Evolutionary conservation across 768 basidiomycete species (phyloP).

Genomic region (Wakefieldia striispora): DNA sequence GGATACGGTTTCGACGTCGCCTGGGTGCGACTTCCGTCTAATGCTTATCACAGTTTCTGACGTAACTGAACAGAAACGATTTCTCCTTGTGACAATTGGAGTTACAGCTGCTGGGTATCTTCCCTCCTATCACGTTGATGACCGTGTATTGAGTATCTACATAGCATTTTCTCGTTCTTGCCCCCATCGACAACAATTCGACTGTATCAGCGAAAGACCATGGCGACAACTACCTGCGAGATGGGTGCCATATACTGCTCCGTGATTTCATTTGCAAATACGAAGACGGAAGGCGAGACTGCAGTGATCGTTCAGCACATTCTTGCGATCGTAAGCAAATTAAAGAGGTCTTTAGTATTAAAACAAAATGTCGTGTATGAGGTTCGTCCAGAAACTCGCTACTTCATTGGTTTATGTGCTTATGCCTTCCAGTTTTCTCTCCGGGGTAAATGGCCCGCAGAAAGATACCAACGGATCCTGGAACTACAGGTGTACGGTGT

Average conservation of each 20-base stretch:
- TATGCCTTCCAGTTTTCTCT: conserved; percentile 58
- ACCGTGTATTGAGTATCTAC: conserved; percentile 3
- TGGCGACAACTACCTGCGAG: conserved; percentile 66
- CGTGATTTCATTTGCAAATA: conserved; percentile 69
- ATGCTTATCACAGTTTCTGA: background rate
- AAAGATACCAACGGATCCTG: conserved; percentile 68
- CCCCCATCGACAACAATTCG: conserved; percentile 79
- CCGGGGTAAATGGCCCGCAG: conserved; percentile 75
- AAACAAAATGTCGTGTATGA: conserved; percentile 65
- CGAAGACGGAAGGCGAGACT: conserved; percentile 47
- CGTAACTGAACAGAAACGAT: conserved; percentile 47
- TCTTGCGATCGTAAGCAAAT: conserved; percentile 73
- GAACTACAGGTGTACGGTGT: conserved; percentile 62
- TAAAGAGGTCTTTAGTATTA: conserved; percentile 57
- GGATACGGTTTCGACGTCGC: conserved; percentile 67
- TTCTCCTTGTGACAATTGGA: conserved; percentile 66
- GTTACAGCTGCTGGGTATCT: conserved; percentile 76
- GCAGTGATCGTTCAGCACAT: conserved; percentile 59
- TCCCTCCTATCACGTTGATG: background rate
- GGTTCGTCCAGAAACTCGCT: conserved; percentile 34
- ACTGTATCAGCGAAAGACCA: conserved; percentile 63
- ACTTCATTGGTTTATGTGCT: background rate
- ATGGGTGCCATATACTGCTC: conserved; percentile 74
- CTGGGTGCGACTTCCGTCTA: conserved; percentile 48
- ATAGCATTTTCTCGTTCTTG: conserved; percentile 64